These are phyloP conservation scores for Lippia alba DNA, from an alignment of 305 asterid species.

Conservation along the genomic window DNA sequence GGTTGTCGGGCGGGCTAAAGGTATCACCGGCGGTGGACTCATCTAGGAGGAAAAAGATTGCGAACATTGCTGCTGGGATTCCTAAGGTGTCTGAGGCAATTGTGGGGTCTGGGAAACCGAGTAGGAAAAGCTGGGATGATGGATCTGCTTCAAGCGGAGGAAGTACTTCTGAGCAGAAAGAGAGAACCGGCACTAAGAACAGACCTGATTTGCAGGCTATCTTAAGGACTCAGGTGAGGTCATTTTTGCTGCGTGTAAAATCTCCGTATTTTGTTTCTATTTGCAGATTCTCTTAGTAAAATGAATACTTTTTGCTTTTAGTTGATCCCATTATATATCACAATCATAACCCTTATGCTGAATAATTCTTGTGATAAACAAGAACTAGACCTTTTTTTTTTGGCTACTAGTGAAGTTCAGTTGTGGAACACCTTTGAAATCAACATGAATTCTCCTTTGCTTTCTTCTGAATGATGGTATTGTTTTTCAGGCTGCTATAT, in stretches of 20 bases:
- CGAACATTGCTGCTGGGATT: conserved; percentile 70
- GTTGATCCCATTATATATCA: not conserved
- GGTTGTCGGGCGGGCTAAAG: conserved; percentile 77
- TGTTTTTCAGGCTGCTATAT: conserved; percentile 80
- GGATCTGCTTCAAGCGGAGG: conserved; percentile 54
- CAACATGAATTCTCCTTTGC: not conserved
- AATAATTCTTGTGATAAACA: conserved; percentile 9
- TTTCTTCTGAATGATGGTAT: not conserved
- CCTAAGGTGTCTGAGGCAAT: conserved; percentile 74
- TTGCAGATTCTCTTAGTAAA: not conserved
- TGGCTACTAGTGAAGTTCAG: conserved; percentile 3
- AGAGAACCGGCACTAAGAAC: conserved; percentile 51
- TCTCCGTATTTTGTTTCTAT: not conserved
- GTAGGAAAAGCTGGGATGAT: conserved; percentile 91
- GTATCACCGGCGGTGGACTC: conserved; percentile 65
- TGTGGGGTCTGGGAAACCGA: conserved; percentile 57
- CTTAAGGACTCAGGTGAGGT: conserved; percentile 83
- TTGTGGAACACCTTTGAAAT: conserved; percentile 7
- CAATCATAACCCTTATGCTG: not conserved
- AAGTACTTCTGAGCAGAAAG: conserved; percentile 56
- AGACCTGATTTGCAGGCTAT: conserved; percentile 82
- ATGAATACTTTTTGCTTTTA: not conserved
- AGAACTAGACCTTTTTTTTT: not conserved
- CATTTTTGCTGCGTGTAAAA: not conserved
- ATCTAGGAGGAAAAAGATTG: conserved; percentile 78